Percentiles rank a stretch among this genome's conserved stretches.
Evolutionary conservation across 257 asterid genomes (phyloP).

Genomic region (Solanum acaule): DNA sequence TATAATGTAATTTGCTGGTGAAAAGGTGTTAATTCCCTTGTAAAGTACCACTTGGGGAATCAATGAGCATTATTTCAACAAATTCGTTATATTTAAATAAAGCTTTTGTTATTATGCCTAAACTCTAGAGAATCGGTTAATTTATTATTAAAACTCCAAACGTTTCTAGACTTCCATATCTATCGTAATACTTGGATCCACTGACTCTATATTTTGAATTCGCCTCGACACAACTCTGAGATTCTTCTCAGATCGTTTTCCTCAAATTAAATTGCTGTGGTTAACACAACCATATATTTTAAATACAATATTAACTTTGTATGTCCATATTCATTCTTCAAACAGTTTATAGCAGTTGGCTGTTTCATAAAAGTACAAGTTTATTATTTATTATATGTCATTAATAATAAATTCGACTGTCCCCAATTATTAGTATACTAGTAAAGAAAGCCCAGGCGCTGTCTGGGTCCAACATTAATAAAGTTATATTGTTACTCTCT

Average conservation of each 20-base stretch:
- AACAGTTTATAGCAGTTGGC: not conserved
- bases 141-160: too few relatives aligned
- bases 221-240: not conserved
- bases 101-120: too few relatives aligned
- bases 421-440: not conserved
- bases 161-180: too few relatives aligned
- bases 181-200: not conserved
- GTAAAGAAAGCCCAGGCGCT: too few relatives aligned
- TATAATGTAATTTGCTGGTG: too few relatives aligned
- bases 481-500: too few relatives aligned
- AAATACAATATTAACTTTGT: not conserved
- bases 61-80: too few relatives aligned
- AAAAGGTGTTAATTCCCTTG: not conserved
- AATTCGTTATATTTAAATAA: too few relatives aligned
- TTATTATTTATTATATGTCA: not conserved
- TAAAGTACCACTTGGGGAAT: not conserved
- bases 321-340: not conserved
- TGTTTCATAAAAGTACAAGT: not conserved
- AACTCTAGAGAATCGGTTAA: too few relatives aligned
- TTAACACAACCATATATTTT: not conserved
- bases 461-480: too few relatives aligned
- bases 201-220: too few relatives aligned
- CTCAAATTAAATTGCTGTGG: not conserved
- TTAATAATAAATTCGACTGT: not conserved
- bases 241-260: not conserved